Evolutionary conservation across 257 asterid genomes (phyloP), one percentile per base, ranked within the genome.

Genomic region (Sherardia arvensis): DNA sequence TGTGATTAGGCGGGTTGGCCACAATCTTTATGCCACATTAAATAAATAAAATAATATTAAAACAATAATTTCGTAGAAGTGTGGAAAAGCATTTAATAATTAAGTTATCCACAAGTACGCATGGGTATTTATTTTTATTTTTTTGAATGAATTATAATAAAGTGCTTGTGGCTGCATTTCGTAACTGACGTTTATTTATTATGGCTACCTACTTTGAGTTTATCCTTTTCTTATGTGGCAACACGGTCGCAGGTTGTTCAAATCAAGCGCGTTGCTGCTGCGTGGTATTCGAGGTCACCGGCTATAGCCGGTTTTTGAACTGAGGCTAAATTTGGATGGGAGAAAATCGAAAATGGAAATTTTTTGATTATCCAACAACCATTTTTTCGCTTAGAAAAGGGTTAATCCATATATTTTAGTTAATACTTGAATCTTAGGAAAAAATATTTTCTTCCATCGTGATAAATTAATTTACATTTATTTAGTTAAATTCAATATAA

Each of bases 271-370:
- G 14, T 25, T 5, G 21, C 5, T 1, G 5, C 11, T n/a, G 54
- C 54, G 48, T 14, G 25, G 28, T 17, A 20, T 27, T 63, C 51
- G 58, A 63, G 45, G 67, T 45, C 28, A 63, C 67, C 67, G 67
- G 43, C 58, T 12, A 28, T 47, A 45, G 25, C 58, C 57, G 59
- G 59, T 47, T 27, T 2, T 8, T 5, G 7, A 1, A 1, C 3
- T n/a, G n/a, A n/a, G n/a, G n/a, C n/a, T n/a, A n/a, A n/a, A n/a
- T n/a, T n/a, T n/a, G n/a, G n/a, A n/a, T n/a, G n/a, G n/a, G n/a
- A n/a, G n/a, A n/a, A n/a, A n/a, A n/a, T n/a, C 63, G 3, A 59
- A 59, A 30, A 32, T 7, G n/a, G 28, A n/a, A n/a, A n/a, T n/a
- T n/a, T n/a, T n/a, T n/a, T n/a, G n/a, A n/a, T n/a, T n/a, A n/a